Evolutionary conservation across 805 yeast genomes (phyloP).

Genomic region (Yamadazyma kitorensis): DNA sequence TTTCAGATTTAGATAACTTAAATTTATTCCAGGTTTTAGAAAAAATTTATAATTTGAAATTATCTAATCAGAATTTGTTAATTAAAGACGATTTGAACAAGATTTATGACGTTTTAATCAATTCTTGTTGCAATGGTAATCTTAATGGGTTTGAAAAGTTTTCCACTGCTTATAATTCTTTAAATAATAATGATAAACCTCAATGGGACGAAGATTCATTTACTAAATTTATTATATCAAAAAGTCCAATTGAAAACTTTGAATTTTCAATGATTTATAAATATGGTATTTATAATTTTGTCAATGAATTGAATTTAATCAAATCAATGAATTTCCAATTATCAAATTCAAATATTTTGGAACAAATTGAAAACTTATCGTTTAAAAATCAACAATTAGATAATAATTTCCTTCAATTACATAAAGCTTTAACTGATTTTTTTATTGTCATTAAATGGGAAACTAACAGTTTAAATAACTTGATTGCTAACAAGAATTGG

Average conservation of each 20-base stretch:
- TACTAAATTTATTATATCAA: slow-evolving; percentile 13
- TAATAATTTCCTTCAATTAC: slow-evolving; percentile 1
- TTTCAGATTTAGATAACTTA: not conserved
- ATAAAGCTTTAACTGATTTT: not conserved
- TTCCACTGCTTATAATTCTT: slow-evolving; percentile 4
- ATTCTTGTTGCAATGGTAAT: slow-evolving; percentile 11
- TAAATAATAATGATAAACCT: not conserved
- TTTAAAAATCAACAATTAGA: slow-evolving; percentile 5
- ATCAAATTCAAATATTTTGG: not conserved
- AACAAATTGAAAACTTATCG: not conserved
- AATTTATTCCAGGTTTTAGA: slow-evolving; percentile 6
- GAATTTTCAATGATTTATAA: slow-evolving; percentile 20
- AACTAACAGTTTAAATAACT: slow-evolving; percentile 8
- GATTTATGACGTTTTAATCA: slow-evolving; percentile 4
- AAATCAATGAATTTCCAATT: slow-evolving; percentile 9
- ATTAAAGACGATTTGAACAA: not conserved
- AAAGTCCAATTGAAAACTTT: slow-evolving; percentile 15
- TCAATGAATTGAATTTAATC: slow-evolving; percentile 17
- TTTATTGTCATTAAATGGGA: slow-evolving; percentile 4
- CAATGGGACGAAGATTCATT: slow-evolving; percentile 3
- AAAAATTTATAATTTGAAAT: slow-evolving; percentile 2
- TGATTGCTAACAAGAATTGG: slow-evolving; percentile 12
- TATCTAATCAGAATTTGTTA: not conserved
- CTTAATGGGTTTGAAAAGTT: slow-evolving; percentile 5
- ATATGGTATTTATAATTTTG: slow-evolving; percentile 13